Base-by-base conservation (phyloP, 257 asterid species). In the Eustoma russellianum region DNA sequence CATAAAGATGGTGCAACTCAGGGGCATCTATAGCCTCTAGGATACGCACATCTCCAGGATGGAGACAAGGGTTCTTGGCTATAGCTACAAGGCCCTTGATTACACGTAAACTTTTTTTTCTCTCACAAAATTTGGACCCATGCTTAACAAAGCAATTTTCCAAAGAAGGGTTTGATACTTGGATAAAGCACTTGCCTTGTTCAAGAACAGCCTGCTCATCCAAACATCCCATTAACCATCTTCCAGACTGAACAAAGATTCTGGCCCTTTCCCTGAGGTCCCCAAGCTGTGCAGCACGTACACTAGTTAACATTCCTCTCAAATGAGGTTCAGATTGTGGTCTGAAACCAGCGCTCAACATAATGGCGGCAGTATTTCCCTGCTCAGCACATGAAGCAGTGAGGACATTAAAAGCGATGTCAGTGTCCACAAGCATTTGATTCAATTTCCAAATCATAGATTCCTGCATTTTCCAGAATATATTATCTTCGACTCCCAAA, bases 161-260 rank as follows among this genome's bases (percentile, higher is more conserved):
- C 28, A 84, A 48, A 7, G 79, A 79, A 56, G 94, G 87, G 41
- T 28, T 70, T 14, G 98, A 82, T 30, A 88, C 93, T 63, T 83
- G 97, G 73, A 92, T 66, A 60, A 85, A 92, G 72, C 97, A 88
- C 46, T 88, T 88, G 33, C 98, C 97, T 34, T 83, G 77, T 68
- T 79, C 91, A 48, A 92, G 93, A 38, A 68, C 61, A n/a, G 78
- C 86, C 54, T 76, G 69, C 73, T 92, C 98, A 63, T 92, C 97
- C 65, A 92, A 63, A 60, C 95, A 92, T 45, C 98, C 95, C 97
- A 92, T 83, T 75, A 92, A 75, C 97, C 95, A 92, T 78, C 95
- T 78, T 54, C 97, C 91, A 0, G 70, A 70, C 17, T 82, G 77
- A 64, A 88, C 97, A 69, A 80, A 92, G 14, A 88, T 88, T 74